These are phyloP conservation scores for Aspergillus tamarii DNA, from an alignment of 2,329 filamentous ascomycete genomes.

Conservation along the genomic window DNA sequence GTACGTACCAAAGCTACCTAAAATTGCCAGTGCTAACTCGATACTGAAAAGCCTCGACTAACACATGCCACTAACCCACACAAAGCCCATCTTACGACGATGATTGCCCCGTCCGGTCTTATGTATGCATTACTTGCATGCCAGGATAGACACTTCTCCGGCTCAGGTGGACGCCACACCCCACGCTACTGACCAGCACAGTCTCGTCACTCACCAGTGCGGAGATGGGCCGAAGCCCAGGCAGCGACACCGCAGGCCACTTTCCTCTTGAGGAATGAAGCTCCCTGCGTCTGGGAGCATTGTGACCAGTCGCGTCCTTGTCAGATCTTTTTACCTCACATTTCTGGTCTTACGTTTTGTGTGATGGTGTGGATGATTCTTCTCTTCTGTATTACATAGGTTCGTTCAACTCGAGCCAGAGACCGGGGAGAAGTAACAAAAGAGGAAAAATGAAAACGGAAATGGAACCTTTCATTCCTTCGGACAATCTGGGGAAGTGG, in stretches of 20 bases:
- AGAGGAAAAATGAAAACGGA: slow-evolving; percentile 3
- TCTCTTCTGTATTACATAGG: neutral
- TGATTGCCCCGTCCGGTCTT: slow-evolving; percentile 15
- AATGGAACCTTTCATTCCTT: slow-evolving; percentile 6
- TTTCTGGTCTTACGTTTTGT: neutral
- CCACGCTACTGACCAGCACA: slow-evolving; percentile 21
- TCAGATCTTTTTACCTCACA: neutral
- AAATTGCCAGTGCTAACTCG: neutral
- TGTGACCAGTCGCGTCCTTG: slow-evolving; percentile 15
- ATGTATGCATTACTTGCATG: slow-evolving; percentile 26
- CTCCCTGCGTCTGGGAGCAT: slow-evolving; percentile 18
- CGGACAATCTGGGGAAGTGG: slow-evolving; percentile 30
- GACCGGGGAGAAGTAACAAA: neutral
- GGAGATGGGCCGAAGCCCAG: slow-evolving; percentile 17
- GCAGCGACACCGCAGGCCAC: slow-evolving; percentile 23
- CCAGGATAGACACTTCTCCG: slow-evolving; percentile 25
- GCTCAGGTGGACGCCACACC: slow-evolving; percentile 29
- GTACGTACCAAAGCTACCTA: neutral
- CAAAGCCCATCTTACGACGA: slow-evolving; percentile 8
- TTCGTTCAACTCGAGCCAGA: neutral
- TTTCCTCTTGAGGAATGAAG: slow-evolving; percentile 13
- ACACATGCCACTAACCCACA: neutral
- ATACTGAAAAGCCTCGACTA: neutral
- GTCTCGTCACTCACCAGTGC: slow-evolving; percentile 14
- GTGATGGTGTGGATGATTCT: neutral